Evolutionary conservation across 768 basidiomycete genomes (phyloP).

Genomic region (Pulveroboletus sp.): DNA sequence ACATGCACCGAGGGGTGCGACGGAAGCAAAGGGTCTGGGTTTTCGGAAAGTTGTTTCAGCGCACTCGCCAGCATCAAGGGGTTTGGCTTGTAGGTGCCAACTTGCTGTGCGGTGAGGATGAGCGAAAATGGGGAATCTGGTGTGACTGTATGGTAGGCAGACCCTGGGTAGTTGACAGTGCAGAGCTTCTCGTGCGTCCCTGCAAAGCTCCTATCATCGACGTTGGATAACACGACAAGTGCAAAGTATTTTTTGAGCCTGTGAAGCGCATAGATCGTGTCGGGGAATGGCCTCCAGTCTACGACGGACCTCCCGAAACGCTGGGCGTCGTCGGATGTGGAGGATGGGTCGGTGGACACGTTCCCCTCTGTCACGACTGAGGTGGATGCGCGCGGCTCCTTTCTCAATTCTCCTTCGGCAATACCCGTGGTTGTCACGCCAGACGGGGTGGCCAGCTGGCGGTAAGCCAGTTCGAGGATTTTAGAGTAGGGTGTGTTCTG

Average conservation of each 20-base stretch:
- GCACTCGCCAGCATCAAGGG: slow-evolving; percentile 35
- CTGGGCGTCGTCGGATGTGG: slow-evolving; percentile 29
- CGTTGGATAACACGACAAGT: slow-evolving; percentile 71
- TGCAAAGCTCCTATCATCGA: slow-evolving; percentile 60
- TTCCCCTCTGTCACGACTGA: not conserved
- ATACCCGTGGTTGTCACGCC: slow-evolving; percentile 35
- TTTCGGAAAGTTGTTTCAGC: slow-evolving; percentile 22
- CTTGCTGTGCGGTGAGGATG: slow-evolving; percentile 67
- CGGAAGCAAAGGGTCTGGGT: slow-evolving; percentile 18
- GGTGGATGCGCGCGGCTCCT: slow-evolving; percentile 17
- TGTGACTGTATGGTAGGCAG: slow-evolving; percentile 38
- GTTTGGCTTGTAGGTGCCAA: slow-evolving; percentile 69
- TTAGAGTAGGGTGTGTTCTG: slow-evolving; percentile 58
- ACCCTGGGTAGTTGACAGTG: slow-evolving; percentile 7
- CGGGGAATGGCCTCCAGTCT: slow-evolving; percentile 63
- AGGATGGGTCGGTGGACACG: not conserved
- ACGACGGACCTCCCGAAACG: slow-evolving; percentile 57
- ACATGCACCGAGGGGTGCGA: slow-evolving; percentile 10
- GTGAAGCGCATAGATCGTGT: slow-evolving; percentile 56
- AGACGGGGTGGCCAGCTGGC: slow-evolving; percentile 30
- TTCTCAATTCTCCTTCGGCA: slow-evolving; percentile 9
- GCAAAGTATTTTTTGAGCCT: slow-evolving; percentile 58
- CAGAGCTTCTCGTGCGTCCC: slow-evolving; percentile 52
- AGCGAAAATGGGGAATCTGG: slow-evolving; percentile 56
- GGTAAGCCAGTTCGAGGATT: slow-evolving; percentile 45